phyloP scores from a whole-genome alignment of 768 basidiomycete species.

The Lyophyllum atratum region DNA sequence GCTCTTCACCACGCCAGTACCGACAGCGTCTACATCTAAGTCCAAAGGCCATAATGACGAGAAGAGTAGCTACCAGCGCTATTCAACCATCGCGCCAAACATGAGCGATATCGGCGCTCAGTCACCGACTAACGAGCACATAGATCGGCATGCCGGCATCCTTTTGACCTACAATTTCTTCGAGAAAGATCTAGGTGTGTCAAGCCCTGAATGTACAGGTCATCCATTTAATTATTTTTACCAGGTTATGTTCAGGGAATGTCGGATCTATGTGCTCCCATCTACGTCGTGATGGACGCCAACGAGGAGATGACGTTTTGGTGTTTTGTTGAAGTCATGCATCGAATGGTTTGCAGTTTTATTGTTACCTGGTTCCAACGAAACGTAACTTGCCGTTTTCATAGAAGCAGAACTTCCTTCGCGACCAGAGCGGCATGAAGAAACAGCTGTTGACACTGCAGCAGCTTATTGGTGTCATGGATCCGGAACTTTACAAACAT shows the following conservation, averaged over 20 bases:
- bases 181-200: conserved; percentile 83
- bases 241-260: conserved; percentile 97
- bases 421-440: conserved; percentile 99
- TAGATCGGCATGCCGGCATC: conserved; percentile 83
- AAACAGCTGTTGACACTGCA: conserved; percentile 88
- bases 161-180: conserved; percentile 91
- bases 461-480: conserved; percentile 90
- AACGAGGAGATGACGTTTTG: conserved; percentile 94
- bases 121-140: conserved; percentile 87
- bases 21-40: conserved; percentile 25
- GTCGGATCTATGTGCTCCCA: conserved; percentile 93
- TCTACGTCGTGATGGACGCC: conserved; percentile 89
- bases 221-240: conserved; percentile 2
- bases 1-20: conserved; percentile 62
- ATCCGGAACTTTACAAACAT: conserved; percentile 93
- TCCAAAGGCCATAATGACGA: conserved; percentile 47
- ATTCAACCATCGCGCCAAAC: conserved; percentile 76
- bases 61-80: conserved; percentile 54
- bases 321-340: conserved; percentile 95
- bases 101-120: conserved; percentile 80
- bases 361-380: neutral
- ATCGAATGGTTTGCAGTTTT: conserved; percentile 74
- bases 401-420: conserved; percentile 92
- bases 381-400: conserved; percentile 5
- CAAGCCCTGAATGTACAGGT: conserved; percentile 7